Evolutionary conservation across 345 rosid species (phyloP), one percentile per base, ranked within the genome.

Genomic region (Adansonia digitata): DNA sequence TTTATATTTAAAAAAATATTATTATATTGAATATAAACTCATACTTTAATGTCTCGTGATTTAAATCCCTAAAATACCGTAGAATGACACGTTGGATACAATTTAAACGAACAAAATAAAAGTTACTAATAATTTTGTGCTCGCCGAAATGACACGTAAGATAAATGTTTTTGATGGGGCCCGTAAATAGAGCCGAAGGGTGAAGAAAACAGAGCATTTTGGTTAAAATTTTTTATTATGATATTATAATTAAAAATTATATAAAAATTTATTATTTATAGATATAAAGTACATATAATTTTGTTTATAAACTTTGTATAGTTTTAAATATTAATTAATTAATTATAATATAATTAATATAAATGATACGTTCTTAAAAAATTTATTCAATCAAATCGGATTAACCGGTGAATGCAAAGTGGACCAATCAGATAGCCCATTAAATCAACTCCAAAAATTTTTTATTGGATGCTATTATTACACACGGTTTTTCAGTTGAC

Each of bases 21-120:
- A n/a, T n/a, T n/a, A n/a, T n/a, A n/a, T n/a, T n/a, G n/a, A n/a
- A n/a, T n/a, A n/a, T n/a, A n/a, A n/a, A n/a, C n/a, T n/a, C n/a
- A 31, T 31, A 31, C 34, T 31, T 31, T 53, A 53, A 53, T 24
- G 2, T 7, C 2, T 60, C 24, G 17, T 17, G 22, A 34, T 15
- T 35, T 46, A 57, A 67, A 67, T 26, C 27, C 9, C 24, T 43
- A 5, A 51, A 43, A 31, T 67, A 56, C 1, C 8, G 5, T 1
- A 1, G 67, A 63, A 61, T 67, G 79, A 74, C 81, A 77, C 79
- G 77, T 73, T 2, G 62, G 53, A 69, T 2, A 7, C 11, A 60
- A 27, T 9, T 64, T 22, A 45, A 26, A 15, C 20, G 20, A 40
- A 14, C 13, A 35, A 13, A 46, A 46, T 46, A 46, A 46, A 46